Conservation (phyloP, 2,329 filamentous ascomycete species). For the Beauveria caledonica region DNA sequence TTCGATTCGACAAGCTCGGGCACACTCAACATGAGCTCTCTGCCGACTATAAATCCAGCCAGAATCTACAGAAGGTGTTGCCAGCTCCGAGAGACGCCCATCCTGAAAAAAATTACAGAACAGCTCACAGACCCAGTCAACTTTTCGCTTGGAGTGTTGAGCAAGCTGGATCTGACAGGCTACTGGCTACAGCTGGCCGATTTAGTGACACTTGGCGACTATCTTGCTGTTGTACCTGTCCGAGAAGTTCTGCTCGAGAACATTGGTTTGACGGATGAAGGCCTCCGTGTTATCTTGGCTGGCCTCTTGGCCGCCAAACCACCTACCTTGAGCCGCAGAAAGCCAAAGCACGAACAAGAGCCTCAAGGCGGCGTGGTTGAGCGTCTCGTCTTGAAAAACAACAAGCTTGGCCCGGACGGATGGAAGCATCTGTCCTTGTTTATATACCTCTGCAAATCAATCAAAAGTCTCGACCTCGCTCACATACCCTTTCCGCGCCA, state of each 20-base stretch:
- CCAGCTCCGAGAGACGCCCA: slow-evolving; percentile 84
- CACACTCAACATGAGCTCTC: slow-evolving; percentile 20
- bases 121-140: slow-evolving; percentile 70
- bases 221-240: slow-evolving; percentile 86
- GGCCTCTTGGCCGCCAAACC: slow-evolving; percentile 74
- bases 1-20: slow-evolving; percentile 20
- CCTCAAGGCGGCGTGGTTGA: slow-evolving; percentile 69
- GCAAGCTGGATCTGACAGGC: slow-evolving; percentile 73
- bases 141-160: slow-evolving; percentile 64
- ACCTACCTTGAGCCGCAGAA: slow-evolving; percentile 47
- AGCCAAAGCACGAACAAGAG: slow-evolving; percentile 32
- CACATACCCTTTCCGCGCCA: slow-evolving; percentile 66
- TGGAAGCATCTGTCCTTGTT: slow-evolving; percentile 91
- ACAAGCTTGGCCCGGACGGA: slow-evolving; percentile 77
- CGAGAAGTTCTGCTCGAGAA: slow-evolving; percentile 81
- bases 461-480: slow-evolving; percentile 81
- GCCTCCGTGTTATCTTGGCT: slow-evolving; percentile 75
- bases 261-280: slow-evolving; percentile 79
- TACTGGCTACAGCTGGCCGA: slow-evolving; percentile 79
- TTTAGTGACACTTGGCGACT: slow-evolving; percentile 82
- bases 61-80: slow-evolving; percentile 93
- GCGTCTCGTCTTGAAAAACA: slow-evolving; percentile 82
- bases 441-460: slow-evolving; percentile 77
- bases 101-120: slow-evolving; percentile 84
- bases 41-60: slow-evolving; percentile 82